Evolutionary conservation across 768 basidiomycete genomes (phyloP).

Genomic region (Boletus subparvulus): DNA sequence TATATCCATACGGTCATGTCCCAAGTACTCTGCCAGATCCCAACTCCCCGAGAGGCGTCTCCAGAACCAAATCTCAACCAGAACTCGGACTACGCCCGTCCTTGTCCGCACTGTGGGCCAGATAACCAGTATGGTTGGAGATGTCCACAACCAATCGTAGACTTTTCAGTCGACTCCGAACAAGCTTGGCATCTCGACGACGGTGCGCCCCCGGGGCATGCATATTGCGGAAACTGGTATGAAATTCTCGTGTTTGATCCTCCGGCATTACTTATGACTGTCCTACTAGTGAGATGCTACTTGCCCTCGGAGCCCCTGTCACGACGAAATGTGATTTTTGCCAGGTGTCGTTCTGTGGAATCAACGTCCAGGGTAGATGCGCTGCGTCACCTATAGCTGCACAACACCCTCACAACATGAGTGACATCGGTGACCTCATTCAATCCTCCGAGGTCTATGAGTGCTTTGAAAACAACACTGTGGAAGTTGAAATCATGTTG

Average conservation of each 20-base stretch:
- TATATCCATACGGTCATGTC: background rate
- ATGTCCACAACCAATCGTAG: conserved; percentile 77
- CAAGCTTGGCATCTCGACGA: conserved; percentile 78
- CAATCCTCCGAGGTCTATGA: conserved; percentile 77
- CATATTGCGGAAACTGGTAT: conserved; percentile 79
- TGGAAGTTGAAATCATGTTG: conserved; percentile 82
- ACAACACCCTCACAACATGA: conserved; percentile 70
- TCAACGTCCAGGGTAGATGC: conserved; percentile 74
- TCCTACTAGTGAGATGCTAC: conserved; percentile 61
- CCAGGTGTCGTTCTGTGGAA: conserved; percentile 79
- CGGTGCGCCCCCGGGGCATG: conserved; percentile 77
- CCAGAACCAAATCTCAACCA: conserved; percentile 72
- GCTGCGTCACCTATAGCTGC: conserved; percentile 51
- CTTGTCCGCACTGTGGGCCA: conserved; percentile 74
- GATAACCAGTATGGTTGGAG: conserved; percentile 77
- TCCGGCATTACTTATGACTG: background rate
- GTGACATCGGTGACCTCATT: conserved; percentile 71
- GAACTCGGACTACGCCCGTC: conserved; percentile 64
- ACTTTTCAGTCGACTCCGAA: conserved; percentile 66
- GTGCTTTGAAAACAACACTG: conserved; percentile 71
- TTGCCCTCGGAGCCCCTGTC: conserved; percentile 68
- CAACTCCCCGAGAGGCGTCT: conserved; percentile 70
- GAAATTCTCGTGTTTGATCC: conserved; percentile 14
- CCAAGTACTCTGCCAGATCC: conserved; percentile 49
- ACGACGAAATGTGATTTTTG: conserved; percentile 87